phyloP scores from a whole-genome alignment of 2,329 filamentous ascomycete genomes.

The Ploettnerulaceae sp. region DNA sequence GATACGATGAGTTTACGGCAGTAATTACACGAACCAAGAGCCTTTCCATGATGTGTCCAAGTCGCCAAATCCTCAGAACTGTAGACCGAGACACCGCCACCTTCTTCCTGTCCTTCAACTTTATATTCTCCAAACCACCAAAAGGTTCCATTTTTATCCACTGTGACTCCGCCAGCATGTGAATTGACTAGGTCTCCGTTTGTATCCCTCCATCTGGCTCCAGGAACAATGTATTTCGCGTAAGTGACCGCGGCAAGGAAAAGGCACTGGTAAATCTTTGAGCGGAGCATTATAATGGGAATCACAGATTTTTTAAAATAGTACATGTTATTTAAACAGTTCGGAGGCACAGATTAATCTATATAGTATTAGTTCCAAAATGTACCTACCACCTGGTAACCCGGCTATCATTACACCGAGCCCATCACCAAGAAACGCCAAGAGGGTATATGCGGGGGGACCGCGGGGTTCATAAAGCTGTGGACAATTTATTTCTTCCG shows the following conservation, averaged over 20 bases:
- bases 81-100: conserved; percentile 56
- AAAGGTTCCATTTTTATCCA: conserved; percentile 50
- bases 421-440: conserved; percentile 1
- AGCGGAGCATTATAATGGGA: background rate
- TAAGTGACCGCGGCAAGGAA: conserved; percentile 6
- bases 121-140: conserved; percentile 62
- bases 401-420: conserved; percentile 1
- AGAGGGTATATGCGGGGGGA: background rate
- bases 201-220: conserved; percentile 56
- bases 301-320: background rate
- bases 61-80: conserved; percentile 57
- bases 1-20: background rate
- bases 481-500: background rate
- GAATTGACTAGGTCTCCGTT: conserved; percentile 56
- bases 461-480: background rate
- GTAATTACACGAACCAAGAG: conserved; percentile 41
- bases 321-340: background rate
- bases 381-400: background rate
- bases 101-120: conserved; percentile 51
- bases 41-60: conserved; percentile 53
- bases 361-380: background rate
- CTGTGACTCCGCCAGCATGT: conserved; percentile 52
- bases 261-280: background rate
- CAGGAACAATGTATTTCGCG: conserved; percentile 56
- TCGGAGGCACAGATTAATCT: background rate